Percentiles rank a stretch among this genome's conserved stretches.
These are phyloP conservation scores for Colletotrichum sp. DNA, from an alignment of 2,329 filamentous ascomycete species.

Conservation along the genomic window DNA sequence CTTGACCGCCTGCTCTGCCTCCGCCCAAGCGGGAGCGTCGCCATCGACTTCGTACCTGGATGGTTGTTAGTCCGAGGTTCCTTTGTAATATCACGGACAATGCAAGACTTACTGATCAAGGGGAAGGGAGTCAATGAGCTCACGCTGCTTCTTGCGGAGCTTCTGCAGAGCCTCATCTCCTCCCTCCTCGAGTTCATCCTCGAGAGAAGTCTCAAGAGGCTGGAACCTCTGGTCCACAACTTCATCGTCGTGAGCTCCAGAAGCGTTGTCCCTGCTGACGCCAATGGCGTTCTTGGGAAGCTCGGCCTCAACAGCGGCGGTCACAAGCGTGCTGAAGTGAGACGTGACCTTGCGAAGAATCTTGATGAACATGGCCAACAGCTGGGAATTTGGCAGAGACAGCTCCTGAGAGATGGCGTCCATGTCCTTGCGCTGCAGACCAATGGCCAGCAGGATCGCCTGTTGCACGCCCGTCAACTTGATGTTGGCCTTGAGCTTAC, in stretches of 20 bases:
- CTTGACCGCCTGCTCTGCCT: conserved; percentile 79
- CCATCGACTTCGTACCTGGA: conserved; percentile 69
- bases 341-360: conserved; percentile 85
- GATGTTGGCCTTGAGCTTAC: conserved; percentile 70
- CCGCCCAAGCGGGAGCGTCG: conserved; percentile 66
- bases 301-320: conserved; percentile 72
- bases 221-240: conserved; percentile 69
- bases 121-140: conserved; percentile 88
- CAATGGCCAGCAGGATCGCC: conserved; percentile 86
- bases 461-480: conserved; percentile 84
- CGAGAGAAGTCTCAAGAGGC: conserved; percentile 72
- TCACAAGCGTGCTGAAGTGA: conserved; percentile 77
- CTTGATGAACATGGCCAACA: conserved; percentile 98
- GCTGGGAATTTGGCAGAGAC: conserved; percentile 73
- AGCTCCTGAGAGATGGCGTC: conserved; percentile 82
- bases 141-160: conserved; percentile 80
- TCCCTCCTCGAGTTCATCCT: conserved; percentile 85
- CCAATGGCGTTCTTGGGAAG: conserved; percentile 66
- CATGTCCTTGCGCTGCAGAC: conserved; percentile 88
- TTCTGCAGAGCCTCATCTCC: conserved; percentile 76
- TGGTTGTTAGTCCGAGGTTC: conserved; percentile 3
- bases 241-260: conserved; percentile 73
- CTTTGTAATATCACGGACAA: background rate
- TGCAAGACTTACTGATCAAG: conserved; percentile 74
- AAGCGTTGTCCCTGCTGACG: conserved; percentile 63